Evolutionary conservation across 768 basidiomycete genomes (phyloP).

Genomic region (Auriculariales sp.): DNA sequence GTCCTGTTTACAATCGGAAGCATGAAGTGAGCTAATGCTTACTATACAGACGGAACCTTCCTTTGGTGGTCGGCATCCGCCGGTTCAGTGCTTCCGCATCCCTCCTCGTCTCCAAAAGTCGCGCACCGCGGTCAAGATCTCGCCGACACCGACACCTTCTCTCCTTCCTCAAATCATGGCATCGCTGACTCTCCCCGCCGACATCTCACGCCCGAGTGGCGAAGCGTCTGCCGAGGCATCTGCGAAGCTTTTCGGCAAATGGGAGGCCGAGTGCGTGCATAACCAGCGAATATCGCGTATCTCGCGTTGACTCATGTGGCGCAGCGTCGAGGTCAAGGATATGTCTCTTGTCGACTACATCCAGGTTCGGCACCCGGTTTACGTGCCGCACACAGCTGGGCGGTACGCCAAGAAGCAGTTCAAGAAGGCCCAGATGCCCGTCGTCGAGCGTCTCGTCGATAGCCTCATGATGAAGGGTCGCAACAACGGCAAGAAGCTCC

Average conservation of each 20-base stretch:
- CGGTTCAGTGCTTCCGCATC: no score
- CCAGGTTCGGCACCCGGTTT: conserved; percentile 95
- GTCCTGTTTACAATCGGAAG: no score
- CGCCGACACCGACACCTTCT: neutral
- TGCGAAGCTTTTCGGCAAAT: conserved; percentile 96
- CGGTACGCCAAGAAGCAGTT: conserved; percentile 99
- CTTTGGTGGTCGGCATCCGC: no score
- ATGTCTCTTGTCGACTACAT: conserved; percentile 99
- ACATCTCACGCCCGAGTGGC: conserved; percentile 64
- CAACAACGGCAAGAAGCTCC: conserved; percentile 99
- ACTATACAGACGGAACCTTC: no score
- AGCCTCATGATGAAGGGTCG: conserved; percentile 99
- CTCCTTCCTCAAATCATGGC: neutral
- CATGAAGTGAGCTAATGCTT: no score
- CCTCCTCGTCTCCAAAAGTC: neutral
- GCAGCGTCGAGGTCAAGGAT: conserved; percentile 94
- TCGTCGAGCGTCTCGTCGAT: conserved; percentile 98
- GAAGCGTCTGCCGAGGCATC: conserved; percentile 30
- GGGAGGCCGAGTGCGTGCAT: conserved; percentile 86
- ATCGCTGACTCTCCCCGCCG: conserved; percentile 52
- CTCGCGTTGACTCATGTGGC: neutral
- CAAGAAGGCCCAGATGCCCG: conserved; percentile 99
- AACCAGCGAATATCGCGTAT: neutral
- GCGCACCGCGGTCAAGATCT: neutral
- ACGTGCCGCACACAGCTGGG: conserved; percentile 95